A percentile compares a stretch with the other conserved stretches of the same genome.
Conservation (phyloP, 768 basidiomycete genomes). For the Amanita rimosa region DNA sequence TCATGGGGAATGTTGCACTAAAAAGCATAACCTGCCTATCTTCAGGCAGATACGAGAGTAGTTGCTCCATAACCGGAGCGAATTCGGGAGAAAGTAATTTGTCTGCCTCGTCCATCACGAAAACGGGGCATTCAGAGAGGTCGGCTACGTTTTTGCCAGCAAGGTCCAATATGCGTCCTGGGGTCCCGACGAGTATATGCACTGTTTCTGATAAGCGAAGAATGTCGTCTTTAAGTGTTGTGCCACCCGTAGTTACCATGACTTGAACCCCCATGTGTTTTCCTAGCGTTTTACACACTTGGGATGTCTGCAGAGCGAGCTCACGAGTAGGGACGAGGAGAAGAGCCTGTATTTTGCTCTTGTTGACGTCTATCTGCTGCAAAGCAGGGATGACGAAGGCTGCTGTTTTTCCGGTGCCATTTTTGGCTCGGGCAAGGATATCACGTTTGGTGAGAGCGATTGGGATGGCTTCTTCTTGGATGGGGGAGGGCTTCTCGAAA, state of each 20-base stretch:
- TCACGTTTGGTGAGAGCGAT: slow-evolving; percentile 90
- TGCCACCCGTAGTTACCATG: slow-evolving; percentile 99
- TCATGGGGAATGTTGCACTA: slow-evolving; percentile 97
- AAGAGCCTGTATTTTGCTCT: slow-evolving; percentile 88
- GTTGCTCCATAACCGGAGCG: slow-evolving; percentile 95
- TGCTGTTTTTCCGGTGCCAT: slow-evolving; percentile 96
- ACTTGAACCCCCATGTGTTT: slow-evolving; percentile 94
- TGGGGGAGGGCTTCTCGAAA: slow-evolving; percentile 92
- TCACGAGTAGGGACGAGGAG: slow-evolving; percentile 98
- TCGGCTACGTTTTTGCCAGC: slow-evolving; percentile 91
- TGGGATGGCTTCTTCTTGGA: slow-evolving; percentile 98
- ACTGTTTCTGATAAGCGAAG: slow-evolving; percentile 82
- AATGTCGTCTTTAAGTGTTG: slow-evolving; percentile 97
- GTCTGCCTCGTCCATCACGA: slow-evolving; percentile 99
- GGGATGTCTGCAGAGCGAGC: slow-evolving; percentile 95
- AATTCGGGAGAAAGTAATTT: slow-evolving; percentile 97
- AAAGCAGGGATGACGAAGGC: slow-evolving; percentile 98
- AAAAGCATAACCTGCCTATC: slow-evolving; percentile 98
- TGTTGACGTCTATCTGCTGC: slow-evolving; percentile 78
- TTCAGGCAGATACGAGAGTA: slow-evolving; percentile 73
- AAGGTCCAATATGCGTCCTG: slow-evolving; percentile 91
- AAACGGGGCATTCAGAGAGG: slow-evolving; percentile 87
- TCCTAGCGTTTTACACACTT: slow-evolving; percentile 94
- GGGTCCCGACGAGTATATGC: slow-evolving; percentile 95
- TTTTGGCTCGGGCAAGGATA: slow-evolving; percentile 91